Percentiles rank a stretch among this genome's conserved stretches.
These are phyloP conservation scores for Fraxinus angustifolia DNA, from an alignment of 305 asterid genomes.

Conservation along the genomic window DNA sequence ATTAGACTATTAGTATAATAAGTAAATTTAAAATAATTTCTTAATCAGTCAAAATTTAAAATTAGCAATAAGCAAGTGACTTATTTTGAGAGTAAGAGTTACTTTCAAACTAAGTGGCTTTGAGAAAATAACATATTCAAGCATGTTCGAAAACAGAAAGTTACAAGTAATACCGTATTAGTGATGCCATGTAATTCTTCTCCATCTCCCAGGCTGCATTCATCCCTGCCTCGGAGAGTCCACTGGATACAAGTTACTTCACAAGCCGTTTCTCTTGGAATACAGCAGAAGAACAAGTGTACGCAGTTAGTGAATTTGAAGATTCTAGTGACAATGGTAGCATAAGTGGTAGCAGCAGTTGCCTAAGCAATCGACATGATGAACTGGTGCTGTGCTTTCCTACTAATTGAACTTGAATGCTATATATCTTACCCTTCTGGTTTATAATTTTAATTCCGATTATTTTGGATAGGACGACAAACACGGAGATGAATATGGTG, in stretches of 20 bases:
- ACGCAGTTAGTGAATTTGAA: slow-evolving; percentile 77
- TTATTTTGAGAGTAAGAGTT: not conserved
- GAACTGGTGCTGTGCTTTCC: slow-evolving; percentile 52
- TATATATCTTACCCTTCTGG: not conserved
- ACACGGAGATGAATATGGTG: slow-evolving; percentile 77
- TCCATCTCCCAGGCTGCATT: slow-evolving; percentile 71
- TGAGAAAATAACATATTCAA: not conserved
- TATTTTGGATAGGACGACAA: slow-evolving; percentile 17
- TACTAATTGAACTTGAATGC: not conserved
- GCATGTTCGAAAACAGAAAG: not conserved
- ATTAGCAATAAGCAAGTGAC: not conserved
- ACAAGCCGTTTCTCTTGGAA: slow-evolving; percentile 96
- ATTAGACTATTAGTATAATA: not conserved
- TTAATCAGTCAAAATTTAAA: not conserved
- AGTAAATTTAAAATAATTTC: not conserved
- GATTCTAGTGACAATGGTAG: slow-evolving; percentile 80
- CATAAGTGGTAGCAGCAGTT: slow-evolving; percentile 80
- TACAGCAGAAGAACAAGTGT: slow-evolving; percentile 85
- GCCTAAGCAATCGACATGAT: slow-evolving; percentile 87
- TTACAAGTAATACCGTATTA: not conserved
- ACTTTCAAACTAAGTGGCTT: not conserved
- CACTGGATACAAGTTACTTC: slow-evolving; percentile 90
- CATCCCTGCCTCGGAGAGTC: slow-evolving; percentile 91
- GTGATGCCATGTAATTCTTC: slow-evolving; percentile 12
- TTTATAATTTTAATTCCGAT: slow-evolving; percentile 1